These are phyloP conservation scores for Tulasnella sp. DNA, from an alignment of 768 basidiomycete genomes.

Conservation along the genomic window DNA sequence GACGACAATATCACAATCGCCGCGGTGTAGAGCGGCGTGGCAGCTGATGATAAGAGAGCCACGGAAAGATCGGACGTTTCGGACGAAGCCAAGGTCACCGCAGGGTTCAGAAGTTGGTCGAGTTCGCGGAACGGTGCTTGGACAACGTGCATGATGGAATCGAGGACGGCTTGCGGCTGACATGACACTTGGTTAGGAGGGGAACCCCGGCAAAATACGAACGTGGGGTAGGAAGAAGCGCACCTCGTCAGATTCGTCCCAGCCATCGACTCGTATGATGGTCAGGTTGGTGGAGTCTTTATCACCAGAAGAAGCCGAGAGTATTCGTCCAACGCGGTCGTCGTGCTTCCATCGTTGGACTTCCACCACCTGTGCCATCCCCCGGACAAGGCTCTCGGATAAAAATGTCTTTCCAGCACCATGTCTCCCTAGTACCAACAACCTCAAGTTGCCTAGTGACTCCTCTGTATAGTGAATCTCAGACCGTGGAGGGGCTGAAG, in stretches of 20 bases:
- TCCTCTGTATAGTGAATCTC: not conserved
- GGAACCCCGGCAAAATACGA: not conserved
- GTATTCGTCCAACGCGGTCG: not conserved
- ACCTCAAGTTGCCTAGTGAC: not conserved
- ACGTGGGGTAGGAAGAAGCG: not conserved
- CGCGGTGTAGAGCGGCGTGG: conserved; percentile 12
- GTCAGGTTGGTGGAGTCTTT: not conserved
- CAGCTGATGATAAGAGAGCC: not conserved
- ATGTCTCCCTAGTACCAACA: conserved; percentile 1
- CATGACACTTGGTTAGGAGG: not conserved
- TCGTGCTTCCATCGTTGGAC: not conserved
- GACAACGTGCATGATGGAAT: not conserved
- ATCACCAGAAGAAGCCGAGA: not conserved
- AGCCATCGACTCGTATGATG: not conserved
- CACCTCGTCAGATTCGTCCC: conserved; percentile 11
- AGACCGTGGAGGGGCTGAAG: not conserved
- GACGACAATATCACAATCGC: conserved; percentile 2
- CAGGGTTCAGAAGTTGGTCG: not conserved
- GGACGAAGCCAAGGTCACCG: not conserved
- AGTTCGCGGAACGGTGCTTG: conserved; percentile 4
- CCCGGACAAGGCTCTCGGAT: not conserved
- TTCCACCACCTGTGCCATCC: not conserved
- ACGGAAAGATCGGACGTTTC: not conserved
- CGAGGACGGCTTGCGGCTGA: not conserved
- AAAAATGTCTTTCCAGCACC: conserved; percentile 10